These are phyloP conservation scores for Solanum chiquidenum DNA, from an alignment of 257 asterid species.

Conservation along the genomic window DNA sequence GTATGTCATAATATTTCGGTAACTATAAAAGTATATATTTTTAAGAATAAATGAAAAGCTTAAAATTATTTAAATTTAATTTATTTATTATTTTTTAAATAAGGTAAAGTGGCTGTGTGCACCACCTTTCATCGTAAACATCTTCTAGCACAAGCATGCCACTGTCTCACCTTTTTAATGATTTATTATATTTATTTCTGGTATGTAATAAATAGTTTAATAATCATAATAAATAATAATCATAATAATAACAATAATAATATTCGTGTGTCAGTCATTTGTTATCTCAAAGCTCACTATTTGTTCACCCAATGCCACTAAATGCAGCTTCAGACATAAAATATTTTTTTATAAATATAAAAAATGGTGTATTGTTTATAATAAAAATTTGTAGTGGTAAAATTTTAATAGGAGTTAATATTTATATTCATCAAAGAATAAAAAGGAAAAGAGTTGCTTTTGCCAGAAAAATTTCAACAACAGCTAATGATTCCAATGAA, in stretches of 20 bases:
- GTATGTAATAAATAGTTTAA: background rate
- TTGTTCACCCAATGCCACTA: background rate
- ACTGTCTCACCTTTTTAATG: background rate
- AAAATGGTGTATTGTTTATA: background rate
- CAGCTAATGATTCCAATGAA: background rate
- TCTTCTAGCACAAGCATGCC: background rate
- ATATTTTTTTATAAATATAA: background rate
- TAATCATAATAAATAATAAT: background rate
- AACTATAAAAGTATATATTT: background rate
- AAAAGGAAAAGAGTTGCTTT: background rate
- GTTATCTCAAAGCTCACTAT: background rate
- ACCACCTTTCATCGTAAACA: background rate
- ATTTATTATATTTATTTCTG: background rate
- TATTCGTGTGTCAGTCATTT: background rate
- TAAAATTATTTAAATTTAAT: no score
- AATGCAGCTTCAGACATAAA: background rate
- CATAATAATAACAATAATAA: background rate
- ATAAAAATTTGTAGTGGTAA: background rate
- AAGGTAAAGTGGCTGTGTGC: background rate
- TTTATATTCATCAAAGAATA: background rate
- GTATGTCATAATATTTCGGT: no score
- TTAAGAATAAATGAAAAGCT: no score
- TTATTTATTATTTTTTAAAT: no score
- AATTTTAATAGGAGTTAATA: background rate
- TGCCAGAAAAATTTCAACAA: background rate